Evolutionary conservation across 2,329 filamentous ascomycete genomes (phyloP).

Genomic region (Cryoendolithus antarcticus): DNA sequence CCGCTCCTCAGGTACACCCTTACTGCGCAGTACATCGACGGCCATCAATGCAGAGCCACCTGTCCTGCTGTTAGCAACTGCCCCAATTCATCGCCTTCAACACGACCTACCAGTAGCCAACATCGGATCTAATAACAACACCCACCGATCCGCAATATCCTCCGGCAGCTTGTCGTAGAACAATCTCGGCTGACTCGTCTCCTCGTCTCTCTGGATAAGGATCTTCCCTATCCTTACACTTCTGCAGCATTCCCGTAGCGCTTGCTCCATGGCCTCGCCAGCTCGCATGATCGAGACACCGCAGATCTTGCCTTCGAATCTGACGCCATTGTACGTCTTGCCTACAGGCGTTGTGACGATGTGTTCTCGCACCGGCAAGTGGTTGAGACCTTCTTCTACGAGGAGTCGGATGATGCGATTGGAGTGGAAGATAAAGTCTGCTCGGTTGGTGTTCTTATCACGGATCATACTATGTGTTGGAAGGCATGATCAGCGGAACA

Average conservation of each 20-base stretch:
- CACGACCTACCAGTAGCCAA: slow-evolving; percentile 72
- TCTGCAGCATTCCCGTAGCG: slow-evolving; percentile 86
- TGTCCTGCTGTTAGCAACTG: slow-evolving; percentile 23
- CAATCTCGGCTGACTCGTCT: slow-evolving; percentile 79
- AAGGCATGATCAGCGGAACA: slow-evolving; percentile 2
- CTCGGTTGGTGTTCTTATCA: slow-evolving; percentile 76
- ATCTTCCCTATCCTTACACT: slow-evolving; percentile 99
- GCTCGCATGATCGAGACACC: slow-evolving; percentile 98
- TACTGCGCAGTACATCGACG: slow-evolving; percentile 78
- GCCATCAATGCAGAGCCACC: slow-evolving; percentile 95
- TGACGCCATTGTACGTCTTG: slow-evolving; percentile 74
- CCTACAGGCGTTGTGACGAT: slow-evolving; percentile 85
- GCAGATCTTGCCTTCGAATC: slow-evolving; percentile 96
- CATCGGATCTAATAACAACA: slow-evolving; percentile 94
- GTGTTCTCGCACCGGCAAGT: slow-evolving; percentile 81
- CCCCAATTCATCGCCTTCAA: slow-evolving; percentile 4
- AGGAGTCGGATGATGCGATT: slow-evolving; percentile 94
- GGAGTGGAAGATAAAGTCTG: slow-evolving; percentile 98
- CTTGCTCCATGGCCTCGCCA: slow-evolving; percentile 97
- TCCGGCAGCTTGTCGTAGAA: slow-evolving; percentile 97
- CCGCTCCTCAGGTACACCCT: slow-evolving; percentile 85
- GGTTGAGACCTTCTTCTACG: slow-evolving; percentile 94
- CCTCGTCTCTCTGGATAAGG: slow-evolving; percentile 91
- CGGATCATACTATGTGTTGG: slow-evolving; percentile 69
- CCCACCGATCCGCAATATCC: slow-evolving; percentile 88